These are phyloP conservation scores for Lipomyces spencermartinsiae DNA, from an alignment of 805 yeast species.

Conservation along the genomic window DNA sequence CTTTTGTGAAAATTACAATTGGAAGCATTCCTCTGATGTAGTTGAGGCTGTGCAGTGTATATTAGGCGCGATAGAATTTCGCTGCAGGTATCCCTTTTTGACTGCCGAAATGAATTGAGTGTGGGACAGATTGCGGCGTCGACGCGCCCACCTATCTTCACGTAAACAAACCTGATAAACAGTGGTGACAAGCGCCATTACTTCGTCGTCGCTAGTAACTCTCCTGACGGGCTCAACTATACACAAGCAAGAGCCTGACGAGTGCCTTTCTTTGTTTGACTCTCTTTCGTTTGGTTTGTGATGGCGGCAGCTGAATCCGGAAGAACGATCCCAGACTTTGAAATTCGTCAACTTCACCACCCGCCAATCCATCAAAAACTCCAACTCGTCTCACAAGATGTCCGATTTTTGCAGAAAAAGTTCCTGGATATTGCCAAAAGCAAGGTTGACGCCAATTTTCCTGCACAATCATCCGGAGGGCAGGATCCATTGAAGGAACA, in stretches of 20 bases:
- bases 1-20: neutral
- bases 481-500: constrained; percentile 52
- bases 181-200: neutral
- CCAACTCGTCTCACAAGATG: constrained; percentile 49
- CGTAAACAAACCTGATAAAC: neutral
- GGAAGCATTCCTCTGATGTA: no score
- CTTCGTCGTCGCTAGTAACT: neutral
- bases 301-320: constrained; percentile 26
- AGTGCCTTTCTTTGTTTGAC: neutral
- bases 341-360: constrained; percentile 34
- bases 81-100: no score
- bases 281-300: neutral
- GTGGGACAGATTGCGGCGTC: no score
- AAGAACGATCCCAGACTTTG: constrained; percentile 29
- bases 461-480: constrained; percentile 34
- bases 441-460: constrained; percentile 58
- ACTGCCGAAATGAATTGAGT: no score
- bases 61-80: no score
- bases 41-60: no score
- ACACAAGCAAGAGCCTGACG: neutral
- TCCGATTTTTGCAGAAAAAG: constrained; percentile 55
- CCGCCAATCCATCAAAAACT: constrained; percentile 38
- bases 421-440: constrained; percentile 51
- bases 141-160: neutral
- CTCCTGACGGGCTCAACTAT: neutral